Percentiles rank a stretch among this genome's conserved stretches.
phyloP scores from a whole-genome alignment of 2,329 filamentous ascomycete species.

The Microcera coccophila region DNA sequence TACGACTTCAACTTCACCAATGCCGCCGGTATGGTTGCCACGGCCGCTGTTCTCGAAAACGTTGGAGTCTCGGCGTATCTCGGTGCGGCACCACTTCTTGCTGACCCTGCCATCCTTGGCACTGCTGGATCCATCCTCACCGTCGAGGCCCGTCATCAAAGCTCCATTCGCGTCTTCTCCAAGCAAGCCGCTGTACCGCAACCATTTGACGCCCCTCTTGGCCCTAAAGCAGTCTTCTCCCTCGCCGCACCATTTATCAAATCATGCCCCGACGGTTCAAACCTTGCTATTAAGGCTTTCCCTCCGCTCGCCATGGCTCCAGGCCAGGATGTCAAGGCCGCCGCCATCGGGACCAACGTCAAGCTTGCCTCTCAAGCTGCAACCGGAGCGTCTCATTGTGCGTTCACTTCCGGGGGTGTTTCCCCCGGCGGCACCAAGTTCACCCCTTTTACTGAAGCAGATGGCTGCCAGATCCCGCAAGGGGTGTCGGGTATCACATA shows the following conservation, averaged over 20 bases:
- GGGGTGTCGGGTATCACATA: constrained; percentile 62
- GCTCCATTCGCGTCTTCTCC: constrained; percentile 62
- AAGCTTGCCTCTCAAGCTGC: constrained; percentile 48
- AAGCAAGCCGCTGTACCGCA: constrained; percentile 59
- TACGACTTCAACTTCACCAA: constrained; percentile 70
- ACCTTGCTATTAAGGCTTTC: constrained; percentile 59
- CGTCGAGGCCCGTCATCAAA: constrained; percentile 70
- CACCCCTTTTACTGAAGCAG: constrained; percentile 47
- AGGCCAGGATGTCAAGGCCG: constrained; percentile 38
- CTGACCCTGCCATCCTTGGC: constrained; percentile 55
- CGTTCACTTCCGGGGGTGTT: constrained; percentile 60
- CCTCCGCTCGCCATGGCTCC: constrained; percentile 50
- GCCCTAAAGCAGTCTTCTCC: constrained; percentile 66
- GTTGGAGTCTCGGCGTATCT: constrained; percentile 72
- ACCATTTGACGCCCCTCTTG: constrained; percentile 67
- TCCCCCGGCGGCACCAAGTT: constrained; percentile 58
- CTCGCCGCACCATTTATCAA: constrained; percentile 69
- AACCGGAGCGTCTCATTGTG: constrained; percentile 55
- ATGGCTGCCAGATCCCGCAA: constrained; percentile 58
- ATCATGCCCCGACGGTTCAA: constrained; percentile 64
- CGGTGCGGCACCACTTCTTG: constrained; percentile 64
- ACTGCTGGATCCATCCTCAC: constrained; percentile 68
- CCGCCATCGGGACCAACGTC: constrained; percentile 29
- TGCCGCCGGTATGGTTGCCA: constrained; percentile 63
- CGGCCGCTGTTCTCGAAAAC: constrained; percentile 66